Conservation (phyloP, 1,284 basidiomycete genomes). For the Kwoniella shivajii region DNA sequence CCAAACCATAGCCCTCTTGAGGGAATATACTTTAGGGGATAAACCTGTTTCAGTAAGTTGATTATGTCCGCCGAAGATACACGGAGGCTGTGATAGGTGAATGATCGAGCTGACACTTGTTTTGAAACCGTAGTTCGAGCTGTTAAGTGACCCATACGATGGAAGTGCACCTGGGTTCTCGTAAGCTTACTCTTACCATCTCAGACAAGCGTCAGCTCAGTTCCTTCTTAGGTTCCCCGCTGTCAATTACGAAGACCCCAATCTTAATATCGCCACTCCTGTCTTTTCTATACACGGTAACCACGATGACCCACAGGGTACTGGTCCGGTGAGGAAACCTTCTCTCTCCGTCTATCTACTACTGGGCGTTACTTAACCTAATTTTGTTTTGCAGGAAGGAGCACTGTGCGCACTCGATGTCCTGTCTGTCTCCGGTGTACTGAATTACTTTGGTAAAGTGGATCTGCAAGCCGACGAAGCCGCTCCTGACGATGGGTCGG, state of each 20-base stretch:
- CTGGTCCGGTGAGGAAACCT: constrained; percentile 69
- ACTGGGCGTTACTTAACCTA: background rate
- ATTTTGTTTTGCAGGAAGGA: constrained; percentile 66
- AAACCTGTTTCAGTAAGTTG: constrained; percentile 65
- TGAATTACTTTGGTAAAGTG: constrained; percentile 96
- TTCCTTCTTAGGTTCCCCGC: constrained; percentile 75
- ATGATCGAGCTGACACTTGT: constrained; percentile 11
- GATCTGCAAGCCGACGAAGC: constrained; percentile 61
- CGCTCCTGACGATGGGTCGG: constrained; percentile 57
- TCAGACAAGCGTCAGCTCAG: background rate
- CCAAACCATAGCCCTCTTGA: constrained; percentile 81
- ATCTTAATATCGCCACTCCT: constrained; percentile 91
- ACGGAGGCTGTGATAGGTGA: background rate
- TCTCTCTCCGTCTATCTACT: background rate
- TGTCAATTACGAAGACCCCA: constrained; percentile 95
- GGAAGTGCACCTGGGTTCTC: constrained; percentile 80
- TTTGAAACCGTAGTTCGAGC: constrained; percentile 64
- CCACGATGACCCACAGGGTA: constrained; percentile 97
- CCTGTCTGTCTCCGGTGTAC: constrained; percentile 85
- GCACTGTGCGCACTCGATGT: constrained; percentile 94
- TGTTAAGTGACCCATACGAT: constrained; percentile 88
- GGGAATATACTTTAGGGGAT: constrained; percentile 88
- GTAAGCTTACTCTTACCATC: constrained; percentile 59
- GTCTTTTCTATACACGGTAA: constrained; percentile 99
- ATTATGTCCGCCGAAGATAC: background rate